These are phyloP conservation scores for Nidularia pulvinata DNA, from an alignment of 768 basidiomycete species.

Conservation along the genomic window DNA sequence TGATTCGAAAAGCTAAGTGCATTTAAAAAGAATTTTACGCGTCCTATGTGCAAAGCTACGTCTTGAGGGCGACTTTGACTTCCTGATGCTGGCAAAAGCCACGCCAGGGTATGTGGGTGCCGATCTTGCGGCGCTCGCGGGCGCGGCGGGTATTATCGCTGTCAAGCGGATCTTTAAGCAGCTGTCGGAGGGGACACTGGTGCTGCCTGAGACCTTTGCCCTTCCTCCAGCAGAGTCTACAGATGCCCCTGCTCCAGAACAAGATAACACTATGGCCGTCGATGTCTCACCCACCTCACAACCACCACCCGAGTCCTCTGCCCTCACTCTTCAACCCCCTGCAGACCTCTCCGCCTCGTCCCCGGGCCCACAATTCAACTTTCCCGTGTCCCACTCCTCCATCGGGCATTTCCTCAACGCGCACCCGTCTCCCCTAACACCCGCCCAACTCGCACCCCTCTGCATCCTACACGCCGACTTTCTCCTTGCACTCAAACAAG, in stretches of 20 bases:
- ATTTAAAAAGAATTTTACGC: slow-evolving; percentile 68
- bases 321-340: slow-evolving; percentile 1
- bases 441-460: slow-evolving; percentile 77
- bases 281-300: slow-evolving; percentile 19
- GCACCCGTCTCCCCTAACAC: slow-evolving; percentile 80
- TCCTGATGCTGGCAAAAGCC: slow-evolving; percentile 79
- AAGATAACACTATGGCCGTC: slow-evolving; percentile 38
- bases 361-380: slow-evolving; percentile 36
- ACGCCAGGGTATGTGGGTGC: slow-evolving; percentile 99
- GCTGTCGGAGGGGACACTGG: slow-evolving; percentile 64
- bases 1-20: background rate
- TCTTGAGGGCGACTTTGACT: slow-evolving; percentile 89
- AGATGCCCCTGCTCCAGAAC: slow-evolving; percentile 8
- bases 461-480: slow-evolving; percentile 86
- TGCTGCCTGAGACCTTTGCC: slow-evolving; percentile 41
- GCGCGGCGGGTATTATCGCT: slow-evolving; percentile 93
- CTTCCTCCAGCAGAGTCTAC: slow-evolving; percentile 12
- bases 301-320: slow-evolving; percentile 5
- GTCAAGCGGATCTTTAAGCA: slow-evolving; percentile 94
- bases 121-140: slow-evolving; percentile 86
- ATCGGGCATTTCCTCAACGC: slow-evolving; percentile 90
- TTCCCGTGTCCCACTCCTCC: slow-evolving; percentile 44
- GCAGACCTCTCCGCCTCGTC: slow-evolving; percentile 2
- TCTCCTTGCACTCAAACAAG: slow-evolving; percentile 72
- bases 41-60: slow-evolving; percentile 86